These are phyloP conservation scores for Kluyveromyces wickerhamii DNA, from an alignment of 805 yeast species.

Conservation along the genomic window DNA sequence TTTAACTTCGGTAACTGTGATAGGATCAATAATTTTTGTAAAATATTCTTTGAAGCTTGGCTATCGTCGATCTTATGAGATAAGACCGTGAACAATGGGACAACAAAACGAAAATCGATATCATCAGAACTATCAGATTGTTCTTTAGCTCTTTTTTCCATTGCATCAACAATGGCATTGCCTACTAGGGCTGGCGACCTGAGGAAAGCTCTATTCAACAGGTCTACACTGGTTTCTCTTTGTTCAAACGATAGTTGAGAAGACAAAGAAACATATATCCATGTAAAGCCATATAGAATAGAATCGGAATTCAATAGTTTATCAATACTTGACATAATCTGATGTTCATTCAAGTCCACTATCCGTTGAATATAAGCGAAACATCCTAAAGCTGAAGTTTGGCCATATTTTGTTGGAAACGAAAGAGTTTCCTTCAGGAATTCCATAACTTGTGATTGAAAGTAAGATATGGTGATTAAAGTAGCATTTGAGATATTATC, in stretches of 20 bases:
- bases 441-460: slow-evolving; percentile 21
- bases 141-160: slow-evolving; percentile 18
- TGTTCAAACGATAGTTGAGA: slow-evolving; percentile 28
- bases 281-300: slow-evolving; percentile 36
- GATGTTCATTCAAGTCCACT: slow-evolving; percentile 5
- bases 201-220: slow-evolving; percentile 29
- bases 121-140: slow-evolving; percentile 17
- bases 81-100: slow-evolving; percentile 33
- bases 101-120: slow-evolving; percentile 24
- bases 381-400: slow-evolving; percentile 16
- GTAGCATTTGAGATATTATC: slow-evolving; percentile 22
- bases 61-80: slow-evolving; percentile 26
- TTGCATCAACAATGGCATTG: slow-evolving; percentile 36
- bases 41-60: slow-evolving; percentile 23
- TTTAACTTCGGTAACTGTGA: slow-evolving; percentile 37
- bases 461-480: slow-evolving; percentile 31
- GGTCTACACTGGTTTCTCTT: slow-evolving; percentile 30
- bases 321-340: neutral
- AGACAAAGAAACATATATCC: slow-evolving; percentile 43
- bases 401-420: slow-evolving; percentile 38
- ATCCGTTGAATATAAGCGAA: slow-evolving; percentile 17
- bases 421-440: slow-evolving; percentile 31
- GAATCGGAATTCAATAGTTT: slow-evolving; percentile 7
- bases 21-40: slow-evolving; percentile 36
- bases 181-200: slow-evolving; percentile 36